Conservation (phyloP, 208 protist species). For the Plasmodiophora brassicae region DNA sequence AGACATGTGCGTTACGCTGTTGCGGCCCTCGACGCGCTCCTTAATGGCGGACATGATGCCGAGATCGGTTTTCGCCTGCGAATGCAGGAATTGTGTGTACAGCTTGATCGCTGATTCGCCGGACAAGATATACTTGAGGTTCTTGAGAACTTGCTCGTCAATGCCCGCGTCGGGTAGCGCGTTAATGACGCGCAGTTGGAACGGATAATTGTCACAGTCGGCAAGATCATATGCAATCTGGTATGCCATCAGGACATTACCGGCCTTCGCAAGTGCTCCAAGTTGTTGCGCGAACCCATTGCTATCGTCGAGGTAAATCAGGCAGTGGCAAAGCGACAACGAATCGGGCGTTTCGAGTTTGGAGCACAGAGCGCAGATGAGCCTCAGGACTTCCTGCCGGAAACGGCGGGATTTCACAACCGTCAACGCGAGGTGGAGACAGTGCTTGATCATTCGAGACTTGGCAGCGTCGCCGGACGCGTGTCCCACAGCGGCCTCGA, state of each 20-base stretch:
- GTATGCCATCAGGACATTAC: conserved; percentile 63
- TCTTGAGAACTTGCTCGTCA: conserved; percentile 31
- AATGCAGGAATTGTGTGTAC: conserved; percentile 89
- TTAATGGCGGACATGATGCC: conserved; percentile 5
- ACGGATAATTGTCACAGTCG: conserved; percentile 67
- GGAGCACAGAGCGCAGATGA: conserved; percentile 64
- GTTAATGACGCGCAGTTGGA: conserved; percentile 54
- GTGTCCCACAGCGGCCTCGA: conserved; percentile 37
- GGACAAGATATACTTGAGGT: conserved; percentile 60
- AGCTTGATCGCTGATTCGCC: conserved; percentile 78
- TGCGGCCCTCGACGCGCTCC: conserved; percentile 41
- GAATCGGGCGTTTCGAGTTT: conserved; percentile 67
- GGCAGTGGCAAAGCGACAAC: conserved; percentile 80
- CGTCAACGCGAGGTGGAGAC: neutral
- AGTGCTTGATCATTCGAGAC: conserved; percentile 27
- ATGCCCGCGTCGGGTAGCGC: neutral
- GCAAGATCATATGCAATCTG: conserved; percentile 75
- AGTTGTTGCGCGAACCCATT: conserved; percentile 72
- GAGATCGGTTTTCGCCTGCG: conserved; percentile 42
- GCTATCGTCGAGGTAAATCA: conserved; percentile 84
- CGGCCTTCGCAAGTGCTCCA: conserved; percentile 60
- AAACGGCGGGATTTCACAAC: conserved; percentile 62
- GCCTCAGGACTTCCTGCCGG: conserved; percentile 33
- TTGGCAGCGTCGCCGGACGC: neutral
- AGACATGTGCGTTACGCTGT: conserved; percentile 77